phyloP scores from a whole-genome alignment of 495 filamentous ascomycete species.

The Tuber indicum region DNA sequence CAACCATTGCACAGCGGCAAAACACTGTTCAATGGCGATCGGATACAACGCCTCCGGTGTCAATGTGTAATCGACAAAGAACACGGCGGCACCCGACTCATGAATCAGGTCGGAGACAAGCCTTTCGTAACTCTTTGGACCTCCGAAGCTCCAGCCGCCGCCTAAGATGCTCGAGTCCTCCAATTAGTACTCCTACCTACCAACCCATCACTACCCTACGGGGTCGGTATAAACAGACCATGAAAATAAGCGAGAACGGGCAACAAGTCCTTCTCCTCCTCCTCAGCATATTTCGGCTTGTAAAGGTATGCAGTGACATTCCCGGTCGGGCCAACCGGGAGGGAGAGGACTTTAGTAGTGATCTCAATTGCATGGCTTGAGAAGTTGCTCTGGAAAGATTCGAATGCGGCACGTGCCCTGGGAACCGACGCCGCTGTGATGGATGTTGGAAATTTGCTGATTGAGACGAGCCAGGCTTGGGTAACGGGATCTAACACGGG shows the following conservation, averaged over 20 bases:
- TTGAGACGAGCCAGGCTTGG: slow-evolving; percentile 20
- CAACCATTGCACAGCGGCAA: slow-evolving; percentile 37
- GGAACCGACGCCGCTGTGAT: background rate
- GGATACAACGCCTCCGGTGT: slow-evolving; percentile 41
- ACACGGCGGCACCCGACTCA: slow-evolving; percentile 35
- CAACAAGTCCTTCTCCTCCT: background rate
- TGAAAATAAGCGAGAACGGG: slow-evolving; percentile 25
- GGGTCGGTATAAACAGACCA: slow-evolving; percentile 14
- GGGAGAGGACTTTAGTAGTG: slow-evolving; percentile 19
- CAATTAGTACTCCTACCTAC: background rate
- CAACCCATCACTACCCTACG: background rate
- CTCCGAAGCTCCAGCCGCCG: slow-evolving; percentile 27
- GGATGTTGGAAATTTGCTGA: too few relatives aligned
- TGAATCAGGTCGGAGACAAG: slow-evolving; percentile 28
- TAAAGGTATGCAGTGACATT: slow-evolving; percentile 28
- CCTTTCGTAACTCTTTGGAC: slow-evolving; percentile 20
- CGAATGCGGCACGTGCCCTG: slow-evolving; percentile 28
- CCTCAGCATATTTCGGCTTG: slow-evolving; percentile 4
- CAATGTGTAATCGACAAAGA: slow-evolving; percentile 41
- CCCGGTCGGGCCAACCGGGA: slow-evolving; percentile 25
- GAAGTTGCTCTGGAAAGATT: background rate
- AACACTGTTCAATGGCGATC: slow-evolving; percentile 37
- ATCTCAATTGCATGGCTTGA: slow-evolving; percentile 11
- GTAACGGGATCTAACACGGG: slow-evolving; percentile 34
- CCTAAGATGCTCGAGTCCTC: slow-evolving; percentile 9